phyloP scores from a whole-genome alignment of 768 basidiomycete species.

The Serendipita indica region DNA sequence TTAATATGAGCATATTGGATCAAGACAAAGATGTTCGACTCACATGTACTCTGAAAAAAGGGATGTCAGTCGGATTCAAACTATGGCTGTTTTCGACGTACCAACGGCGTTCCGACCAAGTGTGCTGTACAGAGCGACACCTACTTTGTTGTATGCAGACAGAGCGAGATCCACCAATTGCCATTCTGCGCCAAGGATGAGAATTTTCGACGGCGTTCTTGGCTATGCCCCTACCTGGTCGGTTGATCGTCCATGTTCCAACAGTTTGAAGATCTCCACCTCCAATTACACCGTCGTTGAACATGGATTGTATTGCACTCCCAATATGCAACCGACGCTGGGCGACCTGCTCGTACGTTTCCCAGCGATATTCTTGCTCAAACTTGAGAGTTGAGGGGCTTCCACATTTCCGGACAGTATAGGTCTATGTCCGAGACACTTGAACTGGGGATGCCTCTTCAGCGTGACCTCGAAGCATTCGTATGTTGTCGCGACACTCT shows the following conservation, averaged over 20 bases:
- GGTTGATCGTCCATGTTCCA: constrained; percentile 71
- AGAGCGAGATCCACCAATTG: constrained; percentile 75
- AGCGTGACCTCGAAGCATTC: constrained; percentile 58
- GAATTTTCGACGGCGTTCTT: not conserved
- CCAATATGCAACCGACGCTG: constrained; percentile 55
- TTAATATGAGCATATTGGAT: not conserved
- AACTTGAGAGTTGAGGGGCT: constrained; percentile 43
- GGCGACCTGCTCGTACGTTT: constrained; percentile 63
- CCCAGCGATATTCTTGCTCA: constrained; percentile 55
- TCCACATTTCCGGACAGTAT: constrained; percentile 23
- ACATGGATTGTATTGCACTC: constrained; percentile 55
- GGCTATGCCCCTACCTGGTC: constrained; percentile 44
- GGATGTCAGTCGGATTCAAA: not conserved
- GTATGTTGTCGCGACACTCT: constrained; percentile 13
- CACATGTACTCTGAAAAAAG: constrained; percentile 55
- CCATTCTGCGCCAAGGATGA: constrained; percentile 50
- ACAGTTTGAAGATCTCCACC: constrained; percentile 56
- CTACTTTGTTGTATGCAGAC: constrained; percentile 67
- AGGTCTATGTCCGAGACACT: constrained; percentile 55
- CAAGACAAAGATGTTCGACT: constrained; percentile 12
- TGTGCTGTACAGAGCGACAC: constrained; percentile 87
- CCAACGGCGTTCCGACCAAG: constrained; percentile 82
- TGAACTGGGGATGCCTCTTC: constrained; percentile 32
- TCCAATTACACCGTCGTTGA: constrained; percentile 43
- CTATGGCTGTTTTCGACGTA: constrained; percentile 28